Base-by-base conservation (phyloP, 140 eudicot species). In the Erigeron philadelphicus region DNA sequence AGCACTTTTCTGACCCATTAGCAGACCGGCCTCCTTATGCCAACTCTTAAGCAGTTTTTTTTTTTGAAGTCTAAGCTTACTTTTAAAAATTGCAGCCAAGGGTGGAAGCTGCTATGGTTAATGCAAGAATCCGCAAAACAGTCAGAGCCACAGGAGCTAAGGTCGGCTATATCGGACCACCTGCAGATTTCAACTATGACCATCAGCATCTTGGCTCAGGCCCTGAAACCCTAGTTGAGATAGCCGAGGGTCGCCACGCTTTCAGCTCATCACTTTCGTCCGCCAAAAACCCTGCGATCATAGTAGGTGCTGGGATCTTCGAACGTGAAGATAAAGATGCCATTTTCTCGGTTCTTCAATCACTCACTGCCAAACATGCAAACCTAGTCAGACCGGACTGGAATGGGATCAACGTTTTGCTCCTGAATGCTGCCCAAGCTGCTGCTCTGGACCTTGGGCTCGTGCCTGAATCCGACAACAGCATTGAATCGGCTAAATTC, bases 381-480 rank as follows among this genome's bases (percentile, higher is more conserved):
- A 93, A 87, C 57, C 74, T 83, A 11, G 75, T 93, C 58, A 74
- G 87, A 52, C 94, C 98, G 0, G 97, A 93, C 23, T 93, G 98
- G 98, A 93, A 93, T 12, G 98, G 98, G 7, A 71, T 93, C 76
- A 93, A 93, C 6, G 80, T 81, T 8, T 66, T 93, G 68, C 90
- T 93, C 59, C 85, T 89, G 8, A 86, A 93, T 57, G 96, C 98
- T 8, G 90, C 98, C 73, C 98, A 93, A 85, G 96, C 98, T 23
- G 98, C 98, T 11, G 90, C 98, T 13, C 88, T 93, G 5, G 98
- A 93, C 84, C 95, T 91, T 7, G 97, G 96, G 10, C 96, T 93
- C 15, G 93, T 84, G 17, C 88, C 96, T 1, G 96, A 93, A 80
- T 81, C 96, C 9, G 94, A 83, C 61, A 83, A 78, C 42, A 72